Conservation (phyloP, 2,329 filamentous ascomycete species). For the Tolypocladium tropicale region DNA sequence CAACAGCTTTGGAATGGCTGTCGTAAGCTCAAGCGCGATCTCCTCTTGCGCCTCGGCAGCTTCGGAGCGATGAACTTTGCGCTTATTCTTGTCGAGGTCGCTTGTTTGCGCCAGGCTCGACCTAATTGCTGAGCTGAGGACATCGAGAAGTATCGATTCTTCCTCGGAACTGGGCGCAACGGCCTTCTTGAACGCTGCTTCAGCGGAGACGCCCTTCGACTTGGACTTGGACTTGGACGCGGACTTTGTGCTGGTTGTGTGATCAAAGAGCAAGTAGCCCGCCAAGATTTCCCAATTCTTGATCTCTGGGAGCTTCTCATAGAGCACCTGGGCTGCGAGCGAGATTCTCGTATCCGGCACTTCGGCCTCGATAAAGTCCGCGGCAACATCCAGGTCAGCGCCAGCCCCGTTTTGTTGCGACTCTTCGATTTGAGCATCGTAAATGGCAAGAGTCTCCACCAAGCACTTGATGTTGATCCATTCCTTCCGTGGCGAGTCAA, state of each 20-base stretch:
- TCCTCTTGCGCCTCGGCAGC: slow-evolving; percentile 65
- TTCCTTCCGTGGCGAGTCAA: slow-evolving; percentile 62
- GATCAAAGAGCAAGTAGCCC: slow-evolving; percentile 86
- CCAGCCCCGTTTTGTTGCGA: slow-evolving; percentile 36
- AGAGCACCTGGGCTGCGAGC: slow-evolving; percentile 76
- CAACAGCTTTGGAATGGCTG: slow-evolving; percentile 71
- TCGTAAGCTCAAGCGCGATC: slow-evolving; percentile 66
- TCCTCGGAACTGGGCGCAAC: slow-evolving; percentile 67
- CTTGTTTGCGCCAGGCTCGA: slow-evolving; percentile 55
- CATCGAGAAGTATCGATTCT: slow-evolving; percentile 77
- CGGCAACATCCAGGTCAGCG: slow-evolving; percentile 38
- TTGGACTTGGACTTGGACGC: slow-evolving; percentile 40
- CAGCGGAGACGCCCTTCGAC: slow-evolving; percentile 33
- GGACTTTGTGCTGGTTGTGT: slow-evolving; percentile 54
- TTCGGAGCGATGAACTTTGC: slow-evolving; percentile 49
- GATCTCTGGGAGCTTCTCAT: slow-evolving; percentile 70
- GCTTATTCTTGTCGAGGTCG: slow-evolving; percentile 53
- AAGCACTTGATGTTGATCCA: slow-evolving; percentile 93
- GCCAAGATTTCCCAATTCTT: slow-evolving; percentile 81
- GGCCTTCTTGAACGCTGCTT: slow-evolving; percentile 56
- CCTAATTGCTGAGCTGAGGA: slow-evolving; percentile 75
- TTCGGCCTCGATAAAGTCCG: slow-evolving; percentile 49
- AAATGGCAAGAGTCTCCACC: slow-evolving; percentile 70
- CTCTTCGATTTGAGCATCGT: slow-evolving; percentile 60
- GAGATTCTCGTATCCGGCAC: slow-evolving; percentile 73